phyloP scores from a whole-genome alignment of 768 basidiomycete genomes.

The Lactifluus rugatus region DNA sequence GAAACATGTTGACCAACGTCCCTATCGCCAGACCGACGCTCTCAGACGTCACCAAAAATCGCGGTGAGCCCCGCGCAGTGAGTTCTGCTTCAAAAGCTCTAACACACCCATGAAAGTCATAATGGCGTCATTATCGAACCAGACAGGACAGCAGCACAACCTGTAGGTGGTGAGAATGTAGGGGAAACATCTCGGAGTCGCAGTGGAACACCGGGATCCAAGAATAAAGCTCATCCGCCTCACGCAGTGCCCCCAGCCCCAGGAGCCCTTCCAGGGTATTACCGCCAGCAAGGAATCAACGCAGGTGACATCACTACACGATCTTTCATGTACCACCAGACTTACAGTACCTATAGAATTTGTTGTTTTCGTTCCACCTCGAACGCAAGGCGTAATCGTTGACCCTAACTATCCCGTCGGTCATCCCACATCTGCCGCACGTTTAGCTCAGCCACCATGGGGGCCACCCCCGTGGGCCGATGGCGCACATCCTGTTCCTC shows the following conservation, averaged over 20 bases:
- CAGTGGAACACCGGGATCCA: constrained; percentile 40
- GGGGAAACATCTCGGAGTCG: constrained; percentile 38
- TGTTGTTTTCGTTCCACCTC: constrained; percentile 19
- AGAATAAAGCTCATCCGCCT: constrained; percentile 25
- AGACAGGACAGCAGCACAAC: constrained; percentile 21
- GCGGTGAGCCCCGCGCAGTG: constrained; percentile 36
- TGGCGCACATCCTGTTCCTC: constrained; percentile 22
- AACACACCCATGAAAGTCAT: constrained; percentile 34
- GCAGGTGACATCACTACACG: constrained; percentile 28
- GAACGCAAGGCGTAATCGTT: constrained; percentile 32
- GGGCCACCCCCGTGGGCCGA: constrained; percentile 32
- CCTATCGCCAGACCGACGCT: constrained; percentile 54
- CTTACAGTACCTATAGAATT: constrained; percentile 7
- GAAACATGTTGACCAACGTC: background rate
- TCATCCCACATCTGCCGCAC: constrained; percentile 46
- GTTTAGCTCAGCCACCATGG: constrained; percentile 28
- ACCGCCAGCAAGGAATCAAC: constrained; percentile 52
- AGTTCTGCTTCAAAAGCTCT: constrained; percentile 1
- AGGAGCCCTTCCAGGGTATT: constrained; percentile 45
- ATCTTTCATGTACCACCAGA: background rate
- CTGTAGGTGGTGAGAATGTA: constrained; percentile 22
- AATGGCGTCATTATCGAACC: constrained; percentile 60
- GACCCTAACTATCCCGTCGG: constrained; percentile 36
- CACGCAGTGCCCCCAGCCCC: constrained; percentile 29
- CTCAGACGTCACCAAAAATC: constrained; percentile 74